phyloP scores from a whole-genome alignment of 768 basidiomycete species.

The Hygrocybe punicea region DNA sequence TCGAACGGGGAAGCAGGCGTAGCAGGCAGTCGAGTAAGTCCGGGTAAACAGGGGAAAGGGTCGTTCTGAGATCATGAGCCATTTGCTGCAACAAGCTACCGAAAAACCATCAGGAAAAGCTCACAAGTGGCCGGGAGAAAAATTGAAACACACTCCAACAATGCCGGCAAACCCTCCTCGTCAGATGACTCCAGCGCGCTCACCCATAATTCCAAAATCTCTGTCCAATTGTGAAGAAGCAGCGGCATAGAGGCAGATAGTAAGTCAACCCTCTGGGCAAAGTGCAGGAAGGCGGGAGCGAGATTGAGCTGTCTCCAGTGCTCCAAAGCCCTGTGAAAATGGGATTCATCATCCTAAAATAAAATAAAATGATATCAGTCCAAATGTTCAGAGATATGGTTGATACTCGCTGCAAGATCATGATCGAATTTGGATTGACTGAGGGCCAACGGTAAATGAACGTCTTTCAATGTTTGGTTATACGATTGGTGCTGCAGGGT shows the following conservation, averaged over 20 bases:
- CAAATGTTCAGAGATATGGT: neutral
- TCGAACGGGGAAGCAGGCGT: slow-evolving; percentile 51
- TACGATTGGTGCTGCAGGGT: slow-evolving; percentile 66
- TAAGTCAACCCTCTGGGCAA: slow-evolving; percentile 56
- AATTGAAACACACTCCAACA: slow-evolving; percentile 64
- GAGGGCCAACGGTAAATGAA: slow-evolving; percentile 69
- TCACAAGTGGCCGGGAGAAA: slow-evolving; percentile 5
- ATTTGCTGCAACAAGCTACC: slow-evolving; percentile 73
- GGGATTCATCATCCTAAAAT: slow-evolving; percentile 67
- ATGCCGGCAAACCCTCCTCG: slow-evolving; percentile 65
- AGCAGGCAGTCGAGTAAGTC: slow-evolving; percentile 56
- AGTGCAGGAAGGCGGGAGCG: slow-evolving; percentile 67
- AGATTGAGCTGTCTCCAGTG: slow-evolving; percentile 82
- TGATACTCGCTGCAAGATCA: slow-evolving; percentile 50
- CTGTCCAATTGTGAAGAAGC: slow-evolving; percentile 74
- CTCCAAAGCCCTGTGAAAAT: slow-evolving; percentile 70
- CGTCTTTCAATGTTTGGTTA: slow-evolving; percentile 58
- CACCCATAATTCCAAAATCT: slow-evolving; percentile 65
- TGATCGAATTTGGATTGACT: slow-evolving; percentile 53
- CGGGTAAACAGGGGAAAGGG: slow-evolving; percentile 60
- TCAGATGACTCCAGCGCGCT: slow-evolving; percentile 55
- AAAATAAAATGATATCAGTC: neutral
- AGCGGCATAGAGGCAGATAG: slow-evolving; percentile 75
- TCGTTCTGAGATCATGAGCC: slow-evolving; percentile 75
- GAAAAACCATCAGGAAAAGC: slow-evolving; percentile 5